Conservation (phyloP, 2,329 filamentous ascomycete genomes). For the Cladosporium sp. region DNA sequence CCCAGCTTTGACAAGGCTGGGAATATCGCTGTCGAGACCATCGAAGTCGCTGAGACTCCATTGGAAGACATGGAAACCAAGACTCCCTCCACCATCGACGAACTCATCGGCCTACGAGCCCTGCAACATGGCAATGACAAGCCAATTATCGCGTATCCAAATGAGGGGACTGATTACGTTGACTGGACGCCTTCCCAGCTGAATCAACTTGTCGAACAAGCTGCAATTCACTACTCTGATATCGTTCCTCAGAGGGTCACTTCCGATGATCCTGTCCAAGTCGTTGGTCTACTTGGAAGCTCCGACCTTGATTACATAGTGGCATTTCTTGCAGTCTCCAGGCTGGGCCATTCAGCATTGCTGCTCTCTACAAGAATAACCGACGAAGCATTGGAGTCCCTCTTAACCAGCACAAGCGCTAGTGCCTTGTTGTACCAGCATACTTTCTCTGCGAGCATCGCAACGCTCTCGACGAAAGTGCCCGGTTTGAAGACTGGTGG, state of each 20-base stretch:
- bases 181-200: slow-evolving; percentile 21
- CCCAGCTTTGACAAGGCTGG: background rate
- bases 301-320: slow-evolving; percentile 53
- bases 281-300: slow-evolving; percentile 47
- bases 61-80: slow-evolving; percentile 10
- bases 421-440: slow-evolving; percentile 20
- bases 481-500: slow-evolving; percentile 28
- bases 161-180: slow-evolving; percentile 19
- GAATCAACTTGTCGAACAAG: slow-evolving; percentile 18
- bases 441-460: slow-evolving; percentile 21
- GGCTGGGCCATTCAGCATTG: slow-evolving; percentile 51
- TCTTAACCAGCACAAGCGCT: slow-evolving; percentile 40
- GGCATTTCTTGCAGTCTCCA: slow-evolving; percentile 49
- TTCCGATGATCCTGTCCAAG: slow-evolving; percentile 22
- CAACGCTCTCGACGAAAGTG: slow-evolving; percentile 21
- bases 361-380: slow-evolving; percentile 52
- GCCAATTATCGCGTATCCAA: slow-evolving; percentile 22
- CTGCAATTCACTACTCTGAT: slow-evolving; percentile 17
- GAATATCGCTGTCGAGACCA: slow-evolving; percentile 3
- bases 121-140: slow-evolving; percentile 14
- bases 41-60: background rate
- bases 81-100: slow-evolving; percentile 18
- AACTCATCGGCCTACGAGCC: slow-evolving; percentile 18
- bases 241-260: slow-evolving; percentile 17
- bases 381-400: slow-evolving; percentile 45